Evolutionary conservation across 2,329 filamentous ascomycete genomes (phyloP).

Genomic region (Ophiostoma novo-ulmi): DNA sequence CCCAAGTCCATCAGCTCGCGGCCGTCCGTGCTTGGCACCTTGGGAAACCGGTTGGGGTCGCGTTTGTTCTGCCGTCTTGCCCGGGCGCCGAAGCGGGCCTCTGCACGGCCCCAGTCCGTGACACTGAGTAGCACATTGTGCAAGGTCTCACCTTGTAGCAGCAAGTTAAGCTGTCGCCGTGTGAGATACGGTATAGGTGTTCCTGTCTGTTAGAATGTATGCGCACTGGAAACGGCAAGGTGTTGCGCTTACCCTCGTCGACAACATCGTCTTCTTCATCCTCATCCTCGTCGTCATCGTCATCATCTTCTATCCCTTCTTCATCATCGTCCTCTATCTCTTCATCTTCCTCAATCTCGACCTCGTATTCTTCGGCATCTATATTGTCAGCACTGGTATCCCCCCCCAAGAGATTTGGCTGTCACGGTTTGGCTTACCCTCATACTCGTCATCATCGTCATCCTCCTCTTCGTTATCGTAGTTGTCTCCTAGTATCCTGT

Average conservation of each 20-base stretch:
- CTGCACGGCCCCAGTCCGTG: constrained; percentile 24
- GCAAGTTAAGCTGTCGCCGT: constrained; percentile 29
- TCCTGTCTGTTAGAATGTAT: not conserved
- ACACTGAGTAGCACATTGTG: constrained; percentile 27
- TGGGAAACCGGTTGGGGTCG: constrained; percentile 65
- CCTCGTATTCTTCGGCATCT: not conserved
- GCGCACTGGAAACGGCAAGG: too few species aligned
- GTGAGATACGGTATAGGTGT: constrained; percentile 17
- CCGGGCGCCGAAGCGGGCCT: constrained; percentile 28
- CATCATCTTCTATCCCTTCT: constrained; percentile 31
- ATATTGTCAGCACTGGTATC: not conserved
- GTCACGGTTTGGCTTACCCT: not conserved
- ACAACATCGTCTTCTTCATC: constrained; percentile 28
- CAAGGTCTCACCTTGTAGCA: constrained; percentile 29
- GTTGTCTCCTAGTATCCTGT: not conserved
- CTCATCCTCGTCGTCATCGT: constrained; percentile 29
- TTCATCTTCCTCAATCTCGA: constrained; percentile 23
- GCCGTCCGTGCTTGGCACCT: constrained; percentile 75
- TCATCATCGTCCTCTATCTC: constrained; percentile 20
- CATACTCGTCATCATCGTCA: constrained; percentile 20
- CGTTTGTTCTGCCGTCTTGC: constrained; percentile 40
- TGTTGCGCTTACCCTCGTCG: constrained; percentile 24
- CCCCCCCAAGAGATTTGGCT: not conserved
- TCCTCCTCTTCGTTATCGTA: not conserved
- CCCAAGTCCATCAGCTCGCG: constrained; percentile 75